phyloP scores from a whole-genome alignment of 805 yeast genomes.

The Yarrowia alimentaria region DNA sequence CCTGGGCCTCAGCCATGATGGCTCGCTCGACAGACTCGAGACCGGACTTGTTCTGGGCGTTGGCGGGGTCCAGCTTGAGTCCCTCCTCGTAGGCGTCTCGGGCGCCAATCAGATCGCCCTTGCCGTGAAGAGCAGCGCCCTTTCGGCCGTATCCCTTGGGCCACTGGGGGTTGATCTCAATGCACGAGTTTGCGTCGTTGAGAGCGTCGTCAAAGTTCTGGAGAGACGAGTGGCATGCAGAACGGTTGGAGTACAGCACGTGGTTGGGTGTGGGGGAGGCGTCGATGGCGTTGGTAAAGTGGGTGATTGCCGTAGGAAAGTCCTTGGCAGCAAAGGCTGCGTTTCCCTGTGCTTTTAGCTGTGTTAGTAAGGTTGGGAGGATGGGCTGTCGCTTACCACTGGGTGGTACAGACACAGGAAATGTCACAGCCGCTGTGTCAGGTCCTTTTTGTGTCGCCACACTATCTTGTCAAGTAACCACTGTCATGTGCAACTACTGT shows the following conservation, averaged over 20 bases:
- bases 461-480: too few species aligned
- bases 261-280: constrained; percentile 82
- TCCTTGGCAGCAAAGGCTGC: constrained; percentile 88
- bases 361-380: constrained; percentile 7
- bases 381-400: too few species aligned
- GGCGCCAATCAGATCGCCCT: constrained; percentile 76
- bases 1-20: constrained; percentile 48
- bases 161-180: constrained; percentile 80
- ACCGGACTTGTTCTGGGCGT: constrained; percentile 86
- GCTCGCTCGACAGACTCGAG: constrained; percentile 66
- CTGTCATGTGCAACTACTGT: too few species aligned
- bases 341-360: constrained; percentile 85
- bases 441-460: too few species aligned
- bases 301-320: constrained; percentile 72
- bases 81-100: constrained; percentile 71
- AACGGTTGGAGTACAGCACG: constrained; percentile 88
- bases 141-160: constrained; percentile 93
- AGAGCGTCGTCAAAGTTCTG: constrained; percentile 72
- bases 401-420: too few species aligned
- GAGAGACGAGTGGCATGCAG: constrained; percentile 83
- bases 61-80: constrained; percentile 71
- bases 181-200: constrained; percentile 80
- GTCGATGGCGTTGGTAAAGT: constrained; percentile 83
- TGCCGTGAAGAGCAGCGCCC: constrained; percentile 91
- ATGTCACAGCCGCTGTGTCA: too few species aligned